Evolutionary conservation across 805 yeast genomes (phyloP), one percentile per base, ranked within the genome.

Genomic region (Kluyveromyces dobzhanskii): DNA sequence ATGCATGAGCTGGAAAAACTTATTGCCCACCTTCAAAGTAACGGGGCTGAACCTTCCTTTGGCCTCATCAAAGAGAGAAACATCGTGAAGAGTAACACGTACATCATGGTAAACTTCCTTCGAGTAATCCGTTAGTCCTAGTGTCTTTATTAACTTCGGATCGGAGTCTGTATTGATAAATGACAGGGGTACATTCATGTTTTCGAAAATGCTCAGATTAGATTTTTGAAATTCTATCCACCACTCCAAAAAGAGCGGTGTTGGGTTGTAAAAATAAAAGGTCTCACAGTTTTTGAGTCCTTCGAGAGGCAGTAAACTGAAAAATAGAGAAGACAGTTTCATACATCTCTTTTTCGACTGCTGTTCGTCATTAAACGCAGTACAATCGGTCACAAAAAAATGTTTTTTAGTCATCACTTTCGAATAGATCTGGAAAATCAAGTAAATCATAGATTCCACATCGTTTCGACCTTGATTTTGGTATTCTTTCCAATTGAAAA

Each of bases 351-450:
- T 38, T 12, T 51, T 48, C 24, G 48, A 58, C 19, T 48, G 41
- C 12, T 44, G 45, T 3, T 26, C 31, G 8, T 61, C 61, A 23
- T 65, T 56, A 51, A 70, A 77, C 10, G 77, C 79, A 0, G 94
- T 82, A 47, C 84, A 76, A 56, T 86, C 95, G 42, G 75, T 48
- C 5, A 85, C 72, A 36, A 78, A 43, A 43, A 76, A 73, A 54
- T 71, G 84, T 41, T 75, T 76, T 24, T 74, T 69, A 16, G 78
- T 76, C 88, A 94, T 81, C 18, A 84, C 69, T 52, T 79, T 81
- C 38, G 80, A 72, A 13, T 80, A 72, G 3, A 75, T 69, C 47
- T 82, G 86, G 38, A 83, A 70, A 6, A 78, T 48, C 43, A 80
- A 70, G 58, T 73, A 85, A 17, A 75, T 61, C 18, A 80, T 59